Percentiles rank a stretch among this genome's conserved stretches.
phyloP scores from a whole-genome alignment of 495 filamentous ascomycete genomes.

The Articulospora tetracladia region DNA sequence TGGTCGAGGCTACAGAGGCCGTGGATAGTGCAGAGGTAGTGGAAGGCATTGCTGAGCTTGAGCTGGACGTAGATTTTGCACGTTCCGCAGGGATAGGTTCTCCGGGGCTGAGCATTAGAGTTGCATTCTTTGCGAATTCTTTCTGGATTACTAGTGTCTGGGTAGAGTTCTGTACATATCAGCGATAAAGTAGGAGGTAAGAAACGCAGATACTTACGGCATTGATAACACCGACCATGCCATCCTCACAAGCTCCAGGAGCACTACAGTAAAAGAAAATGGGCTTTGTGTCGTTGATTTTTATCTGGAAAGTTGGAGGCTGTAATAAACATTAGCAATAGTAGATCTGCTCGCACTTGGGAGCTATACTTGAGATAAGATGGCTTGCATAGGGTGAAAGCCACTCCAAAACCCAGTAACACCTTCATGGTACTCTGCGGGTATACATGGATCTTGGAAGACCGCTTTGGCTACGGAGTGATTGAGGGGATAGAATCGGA shows the following conservation, averaged over 20 bases:
- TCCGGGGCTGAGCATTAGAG: constrained; percentile 11
- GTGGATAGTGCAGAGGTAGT: neutral
- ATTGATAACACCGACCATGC: constrained; percentile 50
- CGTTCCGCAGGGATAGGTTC: constrained; percentile 14
- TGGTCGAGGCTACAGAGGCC: neutral
- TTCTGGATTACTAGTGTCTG: constrained; percentile 15
- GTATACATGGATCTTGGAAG: constrained; percentile 54
- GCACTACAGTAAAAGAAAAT: constrained; percentile 61
- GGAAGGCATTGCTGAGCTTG: constrained; percentile 1
- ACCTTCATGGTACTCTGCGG: constrained; percentile 44
- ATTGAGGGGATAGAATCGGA: constrained; percentile 55
- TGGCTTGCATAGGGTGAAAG: constrained; percentile 31
- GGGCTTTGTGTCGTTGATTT: constrained; percentile 53
- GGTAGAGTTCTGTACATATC: constrained; percentile 19
- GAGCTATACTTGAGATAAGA: constrained; percentile 30
- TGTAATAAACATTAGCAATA: constrained; percentile 19
- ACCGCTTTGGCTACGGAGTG: constrained; percentile 55
- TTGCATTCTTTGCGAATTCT: constrained; percentile 9
- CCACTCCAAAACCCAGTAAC: constrained; percentile 46
- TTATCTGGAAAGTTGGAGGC: constrained; percentile 42
- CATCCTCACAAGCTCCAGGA: constrained; percentile 33
- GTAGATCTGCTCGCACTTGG: neutral
- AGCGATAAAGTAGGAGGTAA: neutral
- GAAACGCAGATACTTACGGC: constrained; percentile 18
- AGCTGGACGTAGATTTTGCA: neutral